phyloP scores from a whole-genome alignment of 805 yeast genomes.

The Blastobotrys terrestris region DNA sequence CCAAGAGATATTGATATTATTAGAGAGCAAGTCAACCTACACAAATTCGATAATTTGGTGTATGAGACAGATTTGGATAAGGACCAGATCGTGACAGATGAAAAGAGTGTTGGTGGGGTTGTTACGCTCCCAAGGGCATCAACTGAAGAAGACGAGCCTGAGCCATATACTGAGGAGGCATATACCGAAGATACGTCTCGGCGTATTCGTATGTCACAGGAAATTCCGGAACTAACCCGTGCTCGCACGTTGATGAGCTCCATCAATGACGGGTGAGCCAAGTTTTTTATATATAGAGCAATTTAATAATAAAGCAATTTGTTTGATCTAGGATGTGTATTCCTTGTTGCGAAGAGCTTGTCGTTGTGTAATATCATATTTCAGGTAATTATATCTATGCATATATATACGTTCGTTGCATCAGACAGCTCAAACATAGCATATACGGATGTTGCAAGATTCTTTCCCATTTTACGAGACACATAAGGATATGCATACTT shows the following conservation, averaged over 20 bases:
- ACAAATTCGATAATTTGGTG: constrained; percentile 34
- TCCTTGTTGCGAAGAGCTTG: too few relatives aligned
- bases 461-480: too few relatives aligned
- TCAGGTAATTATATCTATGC: too few relatives aligned
- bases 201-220: constrained; percentile 12
- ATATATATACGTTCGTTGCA: too few relatives aligned
- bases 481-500: too few relatives aligned
- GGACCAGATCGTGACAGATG: constrained; percentile 1
- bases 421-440: too few relatives aligned
- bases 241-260: constrained; percentile 8
- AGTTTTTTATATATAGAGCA: not conserved
- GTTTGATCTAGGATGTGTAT: too few relatives aligned
- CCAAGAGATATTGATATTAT: constrained; percentile 63
- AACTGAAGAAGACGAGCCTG: not conserved
- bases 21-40: constrained; percentile 47
- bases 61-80: constrained; percentile 4
- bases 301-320: not conserved
- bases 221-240: constrained; percentile 14
- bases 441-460: too few relatives aligned
- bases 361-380: too few relatives aligned
- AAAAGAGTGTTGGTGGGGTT: not conserved
- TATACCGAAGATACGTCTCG: constrained; percentile 3
- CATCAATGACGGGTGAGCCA: not conserved
- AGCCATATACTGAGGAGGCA: constrained; percentile 4
- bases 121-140: not conserved